These are phyloP conservation scores for Kazachstania sp. DNA, from an alignment of 1,139 yeast genomes.

Conservation along the genomic window DNA sequence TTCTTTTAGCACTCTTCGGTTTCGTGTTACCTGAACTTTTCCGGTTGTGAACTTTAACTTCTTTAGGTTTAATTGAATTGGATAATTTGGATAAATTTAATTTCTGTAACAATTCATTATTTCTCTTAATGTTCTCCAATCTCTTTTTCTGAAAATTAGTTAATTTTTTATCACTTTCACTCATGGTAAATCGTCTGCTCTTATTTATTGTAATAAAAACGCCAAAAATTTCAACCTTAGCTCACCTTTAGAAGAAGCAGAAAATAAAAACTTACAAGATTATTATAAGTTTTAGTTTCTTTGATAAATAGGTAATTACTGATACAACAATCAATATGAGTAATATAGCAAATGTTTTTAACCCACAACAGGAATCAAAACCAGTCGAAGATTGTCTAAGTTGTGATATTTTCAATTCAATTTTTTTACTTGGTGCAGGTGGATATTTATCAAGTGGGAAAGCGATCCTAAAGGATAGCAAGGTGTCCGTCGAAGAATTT, in stretches of 20 bases:
- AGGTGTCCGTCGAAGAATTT: slow-evolving; percentile 30
- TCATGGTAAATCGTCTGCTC: background rate
- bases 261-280: too few relatives aligned
- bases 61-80: slow-evolving; percentile 5
- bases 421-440: slow-evolving; percentile 51
- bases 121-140: slow-evolving; percentile 51
- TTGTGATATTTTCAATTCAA: slow-evolving; percentile 56
- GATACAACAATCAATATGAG: slow-evolving; percentile 31
- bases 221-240: too few relatives aligned
- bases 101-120: slow-evolving; percentile 42
- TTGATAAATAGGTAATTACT: background rate
- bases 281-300: too few relatives aligned
- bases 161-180: slow-evolving; percentile 31
- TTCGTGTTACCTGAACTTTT: slow-evolving; percentile 9
- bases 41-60: slow-evolving; percentile 8
- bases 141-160: slow-evolving; percentile 66
- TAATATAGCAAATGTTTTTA: slow-evolving; percentile 52
- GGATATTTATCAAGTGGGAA: slow-evolving; percentile 46
- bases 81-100: slow-evolving; percentile 33
- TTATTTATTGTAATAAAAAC: too few relatives aligned
- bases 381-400: slow-evolving; percentile 43
- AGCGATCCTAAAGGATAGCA: slow-evolving; percentile 38
- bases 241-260: too few relatives aligned
- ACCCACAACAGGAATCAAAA: slow-evolving; percentile 43
- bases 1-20: slow-evolving; percentile 1